These are phyloP conservation scores for Infundibulicybe gibba DNA, from an alignment of 768 basidiomycete genomes.

Conservation along the genomic window DNA sequence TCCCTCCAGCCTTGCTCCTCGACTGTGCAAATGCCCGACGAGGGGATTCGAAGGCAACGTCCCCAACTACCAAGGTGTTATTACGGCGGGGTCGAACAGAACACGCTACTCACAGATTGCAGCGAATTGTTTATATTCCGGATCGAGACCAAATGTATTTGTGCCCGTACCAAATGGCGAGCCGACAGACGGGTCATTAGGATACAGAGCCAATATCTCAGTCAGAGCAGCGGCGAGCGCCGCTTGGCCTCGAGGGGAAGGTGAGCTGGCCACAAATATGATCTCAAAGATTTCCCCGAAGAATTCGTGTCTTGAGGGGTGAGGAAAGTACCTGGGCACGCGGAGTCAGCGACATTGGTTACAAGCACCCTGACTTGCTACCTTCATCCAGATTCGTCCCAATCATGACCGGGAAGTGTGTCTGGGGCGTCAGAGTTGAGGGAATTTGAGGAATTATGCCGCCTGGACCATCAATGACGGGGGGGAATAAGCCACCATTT, in stretches of 20 bases:
- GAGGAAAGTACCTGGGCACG: constrained; percentile 29
- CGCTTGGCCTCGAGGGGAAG: constrained; percentile 16
- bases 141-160: constrained; percentile 32
- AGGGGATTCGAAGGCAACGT: constrained; percentile 13
- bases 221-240: constrained; percentile 11
- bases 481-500: constrained; percentile 30
- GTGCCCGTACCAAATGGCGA: too few relatives aligned
- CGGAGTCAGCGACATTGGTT: background rate
- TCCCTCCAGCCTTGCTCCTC: too few relatives aligned
- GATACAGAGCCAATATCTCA: constrained; percentile 30
- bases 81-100: too few relatives aligned
- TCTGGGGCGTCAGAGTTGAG: too few relatives aligned
- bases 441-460: too few relatives aligned
- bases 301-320: constrained; percentile 19
- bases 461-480: too few relatives aligned
- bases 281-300: constrained; percentile 13
- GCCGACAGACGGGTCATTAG: constrained; percentile 32
- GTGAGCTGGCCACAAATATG: too few relatives aligned
- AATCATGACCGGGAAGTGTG: too few relatives aligned
- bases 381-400: too few relatives aligned
- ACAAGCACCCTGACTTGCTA: too few relatives aligned
- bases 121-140: constrained; percentile 27
- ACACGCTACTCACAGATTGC: too few relatives aligned
- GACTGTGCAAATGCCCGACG: constrained; percentile 7
- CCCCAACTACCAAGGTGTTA: constrained; percentile 17